Base-by-base conservation (phyloP, 495 filamentous ascomycete species). In the Podospora anserina region DNA sequence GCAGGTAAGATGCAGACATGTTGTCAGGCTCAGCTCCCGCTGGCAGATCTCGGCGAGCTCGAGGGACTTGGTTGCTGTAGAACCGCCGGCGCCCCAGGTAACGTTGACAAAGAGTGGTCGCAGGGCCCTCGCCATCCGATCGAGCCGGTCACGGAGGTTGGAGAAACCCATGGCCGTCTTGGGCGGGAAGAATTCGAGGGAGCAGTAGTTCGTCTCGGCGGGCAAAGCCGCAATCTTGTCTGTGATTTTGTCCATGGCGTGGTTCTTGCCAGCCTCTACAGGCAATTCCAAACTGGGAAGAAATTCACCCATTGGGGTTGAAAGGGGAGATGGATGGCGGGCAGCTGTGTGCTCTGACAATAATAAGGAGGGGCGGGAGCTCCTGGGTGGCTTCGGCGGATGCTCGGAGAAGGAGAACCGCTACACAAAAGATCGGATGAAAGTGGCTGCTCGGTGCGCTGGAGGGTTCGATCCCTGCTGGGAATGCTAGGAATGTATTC, bases 161-260 rank as follows among this genome's bases (percentile, higher is more conserved):
- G 92, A 89, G 72, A 92, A 94, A 71, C 95, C 93, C 90, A 94
- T 96, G 66, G 87, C 81, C 26, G 95, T 99, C 81, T 97, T 98
- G 64, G 96, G 96, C 65, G 95, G 95, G 80, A 99, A 98, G 87
- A 99, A 99, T 82, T 99, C 96, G 72, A 98, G 89, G 39, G 96
- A 98, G 81, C 97, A 94, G 83, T 94, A 99, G 73, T 88, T 88
- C 64, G 86, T 85, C 78, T 90, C 88, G 53, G 89, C 85, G 76
- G 92, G 91, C 81, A 99, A 81, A 69, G 92, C 92, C 79, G 91
- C 91, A 74, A 98, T 93, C 86, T 98, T 98, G 83, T 96, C 91
- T 65, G 93, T 97, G 76, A 99, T 92, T 80, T 92, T 97, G 80
- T 95, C 90, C 90, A 94, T 94, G 39, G 68, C 66, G 72, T 69